Conservation (phyloP, 179 eudicot genomes). For the Patellifolia procumbens region DNA sequence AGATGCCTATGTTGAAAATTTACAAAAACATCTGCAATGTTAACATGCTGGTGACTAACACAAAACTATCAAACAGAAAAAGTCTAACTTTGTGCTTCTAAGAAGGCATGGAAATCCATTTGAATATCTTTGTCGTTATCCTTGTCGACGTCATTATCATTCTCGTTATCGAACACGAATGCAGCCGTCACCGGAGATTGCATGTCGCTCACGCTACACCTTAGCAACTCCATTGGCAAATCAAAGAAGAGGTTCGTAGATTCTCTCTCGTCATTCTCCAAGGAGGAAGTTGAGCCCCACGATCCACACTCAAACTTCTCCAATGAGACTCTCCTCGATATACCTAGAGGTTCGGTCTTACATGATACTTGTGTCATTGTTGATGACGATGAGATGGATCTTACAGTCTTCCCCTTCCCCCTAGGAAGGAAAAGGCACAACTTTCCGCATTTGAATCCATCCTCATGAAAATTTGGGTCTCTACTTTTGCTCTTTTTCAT, state of each 20-base stretch:
- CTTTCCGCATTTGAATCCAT: conserved; percentile 75
- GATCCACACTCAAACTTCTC: conserved; percentile 92
- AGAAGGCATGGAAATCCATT: conserved; percentile 57
- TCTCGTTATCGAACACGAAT: conserved; percentile 58
- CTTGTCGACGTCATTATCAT: conserved; percentile 2
- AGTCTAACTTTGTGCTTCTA: conserved; percentile 56
- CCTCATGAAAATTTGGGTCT: conserved; percentile 32
- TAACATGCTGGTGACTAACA: neutral
- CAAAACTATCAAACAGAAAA: neutral
- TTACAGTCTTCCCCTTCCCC: conserved; percentile 66
- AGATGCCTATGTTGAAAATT: conserved; percentile 3
- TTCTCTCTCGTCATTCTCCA: conserved; percentile 39
- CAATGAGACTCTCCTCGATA: conserved; percentile 69
- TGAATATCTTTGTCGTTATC: conserved; percentile 13
- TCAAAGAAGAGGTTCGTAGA: conserved; percentile 62
- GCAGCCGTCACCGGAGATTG: conserved; percentile 72
- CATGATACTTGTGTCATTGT: conserved; percentile 15
- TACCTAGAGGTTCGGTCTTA: conserved; percentile 30
- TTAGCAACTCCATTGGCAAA: conserved; percentile 72
- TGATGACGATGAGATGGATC: conserved; percentile 39
- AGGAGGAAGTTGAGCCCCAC: conserved; percentile 49
- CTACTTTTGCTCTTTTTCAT: conserved; percentile 19
- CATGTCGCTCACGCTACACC: conserved; percentile 63
- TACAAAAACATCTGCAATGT: neutral
- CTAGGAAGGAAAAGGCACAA: conserved; percentile 77